Base-by-base conservation (phyloP, 2,329 filamentous ascomycete genomes). In the Cladobotryum protrusum region DNA sequence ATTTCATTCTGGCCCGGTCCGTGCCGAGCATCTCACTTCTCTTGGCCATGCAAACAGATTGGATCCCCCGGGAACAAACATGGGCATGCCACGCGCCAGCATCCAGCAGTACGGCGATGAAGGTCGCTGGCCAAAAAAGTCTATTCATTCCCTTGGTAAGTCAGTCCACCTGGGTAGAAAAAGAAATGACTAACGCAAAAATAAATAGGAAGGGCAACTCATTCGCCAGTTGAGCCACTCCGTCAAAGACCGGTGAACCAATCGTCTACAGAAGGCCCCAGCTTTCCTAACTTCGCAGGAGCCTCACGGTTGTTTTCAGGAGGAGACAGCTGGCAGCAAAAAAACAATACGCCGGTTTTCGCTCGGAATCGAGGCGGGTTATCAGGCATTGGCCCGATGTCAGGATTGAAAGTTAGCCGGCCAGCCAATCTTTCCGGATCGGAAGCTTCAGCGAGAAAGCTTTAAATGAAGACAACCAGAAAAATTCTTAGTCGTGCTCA, bases 321-420 rank as follows among this genome's bases (percentile, higher is more conserved):
- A 4, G 39, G 47, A 20, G 36, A 41, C 3, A 54, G 45, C 11
- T 58, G 56, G 15, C 18, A 49, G 3, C 13, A 42, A 12, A 49
- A 32, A 12, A 33, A 43, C 12, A 57, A 54, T 17, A 46, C 54
- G 11, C 51, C 57, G 19, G 47, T 48, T 9, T 59, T 65, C 43
- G 47, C 50, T 4, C 55, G 56, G 18, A 55, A 54, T 40, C 58
- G 60, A 3, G 45, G 52, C 15, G 54, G 53, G 11, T 47, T 64
- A 14, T 18, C 57, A 14, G 58, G 61, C 12, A 49, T 65, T n/a
- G 63, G 65, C 7, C 50, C 67, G 13, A 59, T 59, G 7, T 62
- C 65, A 37, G 64, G 62, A 14, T 51, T 66, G 8, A 66, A 60
- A 43, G 57, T 60, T 24, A 64, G 63, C 34, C 63, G 61, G 42